Evolutionary conservation across 2,329 filamentous ascomycete genomes (phyloP), one percentile per base, ranked within the genome.

Genomic region (Cryoendolithus antarcticus): DNA sequence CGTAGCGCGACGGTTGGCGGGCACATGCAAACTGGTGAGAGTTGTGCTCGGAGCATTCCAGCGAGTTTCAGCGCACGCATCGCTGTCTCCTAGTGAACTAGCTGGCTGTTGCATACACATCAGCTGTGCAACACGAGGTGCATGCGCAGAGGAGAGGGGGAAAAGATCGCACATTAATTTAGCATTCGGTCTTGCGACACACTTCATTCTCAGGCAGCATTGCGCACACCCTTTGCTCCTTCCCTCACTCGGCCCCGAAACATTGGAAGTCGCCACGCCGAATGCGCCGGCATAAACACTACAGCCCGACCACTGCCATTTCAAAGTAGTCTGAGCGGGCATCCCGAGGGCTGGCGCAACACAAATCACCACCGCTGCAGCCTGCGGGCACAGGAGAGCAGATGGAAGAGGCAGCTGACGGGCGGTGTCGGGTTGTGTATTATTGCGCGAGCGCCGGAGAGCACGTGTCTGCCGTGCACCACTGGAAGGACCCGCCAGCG

Each of bases 371-470:
- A 35, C 39, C 8, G 39, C 34, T 32, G 34, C 29, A 27, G 34
- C 30, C 39, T 41, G 39, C 39, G 39, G 30, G 24, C 24, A 27
- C 24, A 27, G 7, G 24, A 27, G 34, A 41, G 34, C 39, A 41
- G 35, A 56, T 57, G 54, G 54, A 57, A 52, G 53, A 48, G 44
- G 32, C 41, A 38, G 40, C 41, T n/a, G 45, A 45, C 36, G 45
- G 43, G 39, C 40, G 35, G 35, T 57, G 54, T 47, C 51, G 50
- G 43, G 52, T 54, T 34, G 45, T 58, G 43, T 58, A 58, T 44
- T 52, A 50, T 41, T 55, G 53, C 48, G 46, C 49, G 31, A 48
- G 43, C 38, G 39, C 37, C 32, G 37, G 46, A 31, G 35, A 46
- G 32, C 43, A 52, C 19, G 31, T 54, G 9, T 48, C 47, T 34